Conservation (phyloP, 352 stramenopile genomes). For the Phytophthora gonapodyides region DNA sequence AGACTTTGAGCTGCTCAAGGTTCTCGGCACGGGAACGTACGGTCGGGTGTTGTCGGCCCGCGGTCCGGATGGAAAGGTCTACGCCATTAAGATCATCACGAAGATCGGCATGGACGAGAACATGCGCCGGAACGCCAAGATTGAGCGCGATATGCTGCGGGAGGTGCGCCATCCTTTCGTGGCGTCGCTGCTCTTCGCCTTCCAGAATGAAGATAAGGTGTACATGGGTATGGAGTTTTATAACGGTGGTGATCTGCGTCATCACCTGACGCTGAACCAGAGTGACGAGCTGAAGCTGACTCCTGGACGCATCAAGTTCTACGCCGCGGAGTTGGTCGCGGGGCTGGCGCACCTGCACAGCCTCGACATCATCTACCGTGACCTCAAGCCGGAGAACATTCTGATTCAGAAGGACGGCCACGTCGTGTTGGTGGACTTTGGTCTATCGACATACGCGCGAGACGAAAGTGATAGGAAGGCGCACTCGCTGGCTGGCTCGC, state of each 20-base stretch:
- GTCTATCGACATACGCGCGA: constrained; percentile 82
- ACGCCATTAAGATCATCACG: constrained; percentile 90
- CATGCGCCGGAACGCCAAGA: constrained; percentile 79
- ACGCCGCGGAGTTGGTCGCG: constrained; percentile 83
- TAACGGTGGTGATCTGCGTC: constrained; percentile 95
- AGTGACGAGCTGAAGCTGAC: constrained; percentile 71
- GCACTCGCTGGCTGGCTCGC: constrained; percentile 77
- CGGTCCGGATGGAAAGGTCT: constrained; percentile 67
- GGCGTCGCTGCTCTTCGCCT: constrained; percentile 96
- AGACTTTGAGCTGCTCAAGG: constrained; percentile 87
- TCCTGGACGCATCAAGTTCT: constrained; percentile 78
- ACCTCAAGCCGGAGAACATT: constrained; percentile 94
- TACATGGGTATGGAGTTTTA: constrained; percentile 99
- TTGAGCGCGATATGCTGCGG: constrained; percentile 95
- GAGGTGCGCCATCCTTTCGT: constrained; percentile 97
- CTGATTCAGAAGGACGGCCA: constrained; percentile 90
- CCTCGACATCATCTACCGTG: constrained; percentile 88
- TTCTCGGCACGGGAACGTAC: constrained; percentile 85
- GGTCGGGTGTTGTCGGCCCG: constrained; percentile 82
- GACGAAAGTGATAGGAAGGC: constrained; percentile 57
- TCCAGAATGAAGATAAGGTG: constrained; percentile 98
- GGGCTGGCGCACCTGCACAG: constrained; percentile 89
- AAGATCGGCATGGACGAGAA: constrained; percentile 91
- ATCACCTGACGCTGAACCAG: constrained; percentile 78
- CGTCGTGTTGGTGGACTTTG: constrained; percentile 91